Base-by-base conservation (phyloP, 768 basidiomycete species). In the Megacollybia marginata region DNA sequence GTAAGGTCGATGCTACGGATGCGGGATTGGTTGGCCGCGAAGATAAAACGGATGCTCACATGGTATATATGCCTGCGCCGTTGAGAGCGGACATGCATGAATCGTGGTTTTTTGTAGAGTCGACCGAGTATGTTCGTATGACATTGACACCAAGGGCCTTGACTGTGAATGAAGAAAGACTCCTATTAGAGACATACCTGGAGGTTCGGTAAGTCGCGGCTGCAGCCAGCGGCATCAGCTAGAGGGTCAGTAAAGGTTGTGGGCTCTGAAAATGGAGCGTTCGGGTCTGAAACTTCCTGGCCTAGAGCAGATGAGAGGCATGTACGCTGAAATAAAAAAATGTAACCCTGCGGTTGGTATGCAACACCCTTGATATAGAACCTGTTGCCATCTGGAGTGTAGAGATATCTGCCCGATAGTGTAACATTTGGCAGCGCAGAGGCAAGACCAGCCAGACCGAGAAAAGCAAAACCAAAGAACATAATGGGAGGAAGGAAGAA, bases 351-450 rank as follows among this genome's bases (percentile, higher is more conserved):
- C 52, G 78, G 73, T 63, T 92, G 89, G 65, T 92, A 92, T 10
- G 88, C 87, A 49, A 92, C 68, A 48, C 89, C 90, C 65, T 89
- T 91, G 68, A 96, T 86, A 67, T 82, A 93, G 68, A 94, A 95
- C 48, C 93, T 69, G 35, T 62, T 82, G 3, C 90, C 89, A 46
- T 80, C 76, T 4, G 76, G 75, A 36, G 76, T 77, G 66, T 92
- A 95, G 40, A 95, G 81, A 63, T 92, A 95, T 59, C 80, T 79
- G 33, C 89, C 92, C 28, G 70, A 62, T 42, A 89, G 77, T 35
- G 83, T 72, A 57, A 96, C 74, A 49, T 77, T 74, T 33, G 80
- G 73, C 42, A 93, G 72, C 50, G 88, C 88, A 70, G 33, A 18
- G 33, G n/a, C 44, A 46, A 18, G 33, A 34, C 16, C 33, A 40